These are phyloP conservation scores for Penicillium sumatraense DNA, from an alignment of 2,329 filamentous ascomycete genomes.

Conservation along the genomic window DNA sequence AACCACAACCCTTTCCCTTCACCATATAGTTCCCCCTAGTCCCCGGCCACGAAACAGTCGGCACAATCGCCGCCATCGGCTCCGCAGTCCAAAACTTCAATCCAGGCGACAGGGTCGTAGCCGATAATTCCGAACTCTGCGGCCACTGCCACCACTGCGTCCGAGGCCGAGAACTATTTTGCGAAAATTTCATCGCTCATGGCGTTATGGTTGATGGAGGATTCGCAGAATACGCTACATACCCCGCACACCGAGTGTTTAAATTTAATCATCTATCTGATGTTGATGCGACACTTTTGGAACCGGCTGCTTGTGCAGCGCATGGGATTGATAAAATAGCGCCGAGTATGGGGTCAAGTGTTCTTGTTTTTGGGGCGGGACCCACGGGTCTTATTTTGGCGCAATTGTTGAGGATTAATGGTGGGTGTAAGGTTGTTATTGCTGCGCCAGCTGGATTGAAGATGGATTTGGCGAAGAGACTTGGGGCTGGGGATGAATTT, in stretches of 20 bases:
- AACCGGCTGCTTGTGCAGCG: slow-evolving; percentile 72
- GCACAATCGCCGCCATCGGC: slow-evolving; percentile 65
- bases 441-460: slow-evolving; percentile 72
- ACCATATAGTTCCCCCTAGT: slow-evolving; percentile 70
- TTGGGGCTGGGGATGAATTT: slow-evolving; percentile 55
- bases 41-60: slow-evolving; percentile 71
- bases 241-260: slow-evolving; percentile 64
- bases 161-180: slow-evolving; percentile 68
- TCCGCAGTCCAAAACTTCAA: slow-evolving; percentile 63
- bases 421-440: slow-evolving; percentile 71
- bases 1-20: too few relatives aligned
- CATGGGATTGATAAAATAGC: slow-evolving; percentile 72
- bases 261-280: slow-evolving; percentile 69
- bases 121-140: slow-evolving; percentile 63
- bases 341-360: slow-evolving; percentile 66
- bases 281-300: slow-evolving; percentile 71
- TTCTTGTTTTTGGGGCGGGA: slow-evolving; percentile 71
- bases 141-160: slow-evolving; percentile 75
- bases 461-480: slow-evolving; percentile 66
- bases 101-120: slow-evolving; percentile 67
- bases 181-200: slow-evolving; percentile 70
- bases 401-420: slow-evolving; percentile 67
- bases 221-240: slow-evolving; percentile 71
- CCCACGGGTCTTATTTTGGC: slow-evolving; percentile 70
- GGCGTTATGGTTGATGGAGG: slow-evolving; percentile 65